Base-by-base conservation (phyloP, 169 alveolate genomes). In the Neospora caninum region DNA sequence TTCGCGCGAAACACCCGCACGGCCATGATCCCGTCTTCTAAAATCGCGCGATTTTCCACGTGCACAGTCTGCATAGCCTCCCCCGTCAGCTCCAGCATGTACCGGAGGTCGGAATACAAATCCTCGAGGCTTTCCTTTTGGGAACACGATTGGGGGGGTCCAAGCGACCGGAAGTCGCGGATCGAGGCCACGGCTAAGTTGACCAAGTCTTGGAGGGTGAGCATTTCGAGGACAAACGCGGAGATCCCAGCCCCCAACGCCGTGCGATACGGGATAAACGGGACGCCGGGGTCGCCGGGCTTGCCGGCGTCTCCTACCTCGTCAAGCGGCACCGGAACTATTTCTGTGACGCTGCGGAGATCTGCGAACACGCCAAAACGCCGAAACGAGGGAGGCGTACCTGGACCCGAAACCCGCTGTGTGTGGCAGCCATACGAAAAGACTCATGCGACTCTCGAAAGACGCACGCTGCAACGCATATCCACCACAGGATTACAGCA, bases 141-240 rank as follows among this genome's bases (percentile, higher is more conserved):
- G 34, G 89, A 7, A 29, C 95, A 93, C 88, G 88, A 82, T 38
- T 36, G 58, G 27, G 95, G 89, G 6, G 95, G 95, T 18, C 95
- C 95, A 58, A 93, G 80, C 20, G 95, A 93, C 34, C 95, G 95
- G 69, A 69, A 70, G 70, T 93, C 95, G 38, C 95, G 70, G 39
- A 93, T 86, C 39, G 93, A 78, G 18, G 95, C 92, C 73, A 93
- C 82, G 39, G 84, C 88, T 20, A 86, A 69, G 31, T 91, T 83
- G 70, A 93, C 34, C 18, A 93, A 87, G 69, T 93, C 95, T 38
- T 93, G 95, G n/a, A 83, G 39, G 67, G 95, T 67, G 4, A 93
- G 42, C 93, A 93, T 93, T 25, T 84, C 91, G 43, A 93, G 34
- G 34, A 69, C 41, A 54, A 80, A 86, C 70, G 91, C 78, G 7